Base-by-base conservation (phyloP, 2,329 filamentous ascomycete species). In the Verticillium longisporum region DNA sequence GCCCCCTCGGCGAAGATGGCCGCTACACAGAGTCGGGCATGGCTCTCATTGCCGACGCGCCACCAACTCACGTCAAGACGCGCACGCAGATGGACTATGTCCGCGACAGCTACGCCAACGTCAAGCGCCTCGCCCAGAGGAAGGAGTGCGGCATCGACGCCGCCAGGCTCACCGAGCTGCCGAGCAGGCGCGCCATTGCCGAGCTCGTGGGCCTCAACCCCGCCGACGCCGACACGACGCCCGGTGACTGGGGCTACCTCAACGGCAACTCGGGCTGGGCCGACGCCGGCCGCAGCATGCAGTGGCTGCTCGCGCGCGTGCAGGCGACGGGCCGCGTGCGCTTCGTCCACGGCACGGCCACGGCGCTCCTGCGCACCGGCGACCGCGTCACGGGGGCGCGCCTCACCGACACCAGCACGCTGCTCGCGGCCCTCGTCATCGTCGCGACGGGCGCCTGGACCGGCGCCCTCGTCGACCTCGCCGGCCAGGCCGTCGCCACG, bases 381-480 rank as follows among this genome's bases (percentile, higher is more conserved):
- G 31, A 56, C 9, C 60, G 56, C 14, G 64, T 66, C 62, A 76
- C 77, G 1, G 88, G 87, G 31, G 87, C 83, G 4, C 75, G 75
- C n/a, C 74, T 91, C 9, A 67, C 69, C 1, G 75, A 83, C 63
- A 13, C 80, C 1, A 72, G 73, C 6, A 75, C 71, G 10, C 65
- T 91, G 6, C 76, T 74, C 4, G 90, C 89, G 1, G 89, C 91
- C 62, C 80, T 96, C 7, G 88, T 90, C 37, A 80, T 97, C 60
- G 81, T 96, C 2, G 92, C 94, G 0, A 87, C 92, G 0, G 94
- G 94, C 15, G 92, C 94, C 4, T 98, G 94, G 93, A 91, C 90
- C 2, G 84, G 88, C 2, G 82, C 84, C 1, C 80, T 97, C 26
- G 77, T 97, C 61, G 90, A 97, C 73, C 78, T 97, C 1, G 80